Conservation (phyloP, 148 eudicot species). For the Rhododendron ovatum region DNA sequence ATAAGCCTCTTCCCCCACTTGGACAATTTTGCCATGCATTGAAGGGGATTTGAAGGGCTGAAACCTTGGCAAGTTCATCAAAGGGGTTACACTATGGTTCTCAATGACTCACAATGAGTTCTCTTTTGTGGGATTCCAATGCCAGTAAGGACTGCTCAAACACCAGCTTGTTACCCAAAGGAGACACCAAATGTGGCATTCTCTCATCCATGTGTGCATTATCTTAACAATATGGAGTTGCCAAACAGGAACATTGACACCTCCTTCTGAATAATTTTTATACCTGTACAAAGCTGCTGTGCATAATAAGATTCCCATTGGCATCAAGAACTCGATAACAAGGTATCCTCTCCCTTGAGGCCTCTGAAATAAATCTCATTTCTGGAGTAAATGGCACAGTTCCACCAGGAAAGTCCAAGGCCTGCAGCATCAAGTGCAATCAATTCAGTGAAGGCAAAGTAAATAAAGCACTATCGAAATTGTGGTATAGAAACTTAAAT, state of each 20-base stretch:
- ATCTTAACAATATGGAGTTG: background rate
- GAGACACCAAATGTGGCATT: background rate
- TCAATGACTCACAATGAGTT: background rate
- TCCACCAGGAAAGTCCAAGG: constrained; percentile 76
- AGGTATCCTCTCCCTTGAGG: constrained; percentile 46
- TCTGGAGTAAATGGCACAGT: constrained; percentile 57
- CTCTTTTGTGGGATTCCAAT: background rate
- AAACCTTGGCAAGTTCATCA: background rate
- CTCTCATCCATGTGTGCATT: background rate
- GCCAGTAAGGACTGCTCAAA: background rate
- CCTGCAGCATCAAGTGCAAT: constrained; percentile 27
- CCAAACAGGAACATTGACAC: background rate
- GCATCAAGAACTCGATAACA: constrained; percentile 78
- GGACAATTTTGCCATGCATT: background rate
- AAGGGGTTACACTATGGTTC: background rate
- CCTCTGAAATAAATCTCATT: constrained; percentile 50
- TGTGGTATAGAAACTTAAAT: background rate
- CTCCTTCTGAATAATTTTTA: background rate
- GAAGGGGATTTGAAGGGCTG: background rate
- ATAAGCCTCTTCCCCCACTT: background rate
- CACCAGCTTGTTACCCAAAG: background rate
- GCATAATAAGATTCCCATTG: constrained; percentile 28
- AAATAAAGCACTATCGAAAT: background rate
- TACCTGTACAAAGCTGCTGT: constrained; percentile 34
- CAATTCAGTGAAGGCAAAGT: background rate